A percentile compares a stretch with the other conserved stretches of the same genome.
These are phyloP conservation scores for Dissophora ornata DNA, from an alignment of 192 early-diverging fungal species.

Conservation along the genomic window DNA sequence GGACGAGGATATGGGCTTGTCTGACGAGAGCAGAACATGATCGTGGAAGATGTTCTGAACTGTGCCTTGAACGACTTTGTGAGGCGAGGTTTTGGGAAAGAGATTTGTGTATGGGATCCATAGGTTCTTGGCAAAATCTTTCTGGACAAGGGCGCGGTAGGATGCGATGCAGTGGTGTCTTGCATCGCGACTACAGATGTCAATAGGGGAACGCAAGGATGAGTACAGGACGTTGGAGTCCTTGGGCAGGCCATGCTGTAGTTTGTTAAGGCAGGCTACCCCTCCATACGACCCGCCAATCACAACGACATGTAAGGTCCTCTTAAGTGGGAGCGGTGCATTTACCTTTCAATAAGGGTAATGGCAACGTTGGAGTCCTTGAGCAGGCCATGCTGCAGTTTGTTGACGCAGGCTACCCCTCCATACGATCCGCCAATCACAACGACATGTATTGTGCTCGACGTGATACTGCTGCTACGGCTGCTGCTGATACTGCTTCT, in stretches of 20 bases:
- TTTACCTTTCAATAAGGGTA: constrained; percentile 61
- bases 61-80: constrained; percentile 22
- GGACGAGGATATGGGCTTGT: background rate
- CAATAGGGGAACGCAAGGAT: no score
- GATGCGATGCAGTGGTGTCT: constrained; percentile 63
- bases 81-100: constrained; percentile 41
- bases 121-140: constrained; percentile 57
- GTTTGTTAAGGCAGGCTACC: constrained; percentile 54
- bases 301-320: constrained; percentile 60
- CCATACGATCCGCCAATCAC: constrained; percentile 63
- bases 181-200: constrained; percentile 48
- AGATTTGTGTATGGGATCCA: constrained; percentile 60
- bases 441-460: constrained; percentile 50
- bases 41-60: constrained; percentile 21
- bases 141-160: constrained; percentile 61
- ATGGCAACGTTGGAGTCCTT: constrained; percentile 56
- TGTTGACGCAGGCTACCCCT: constrained; percentile 58
- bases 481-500: no score
- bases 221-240: constrained; percentile 55
- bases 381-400: constrained; percentile 19
- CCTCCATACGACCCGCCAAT: constrained; percentile 65
- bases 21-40: constrained; percentile 16
- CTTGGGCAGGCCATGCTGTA: constrained; percentile 22
- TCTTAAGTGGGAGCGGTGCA: no score
- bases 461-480: background rate